Evolutionary conservation across 1,284 basidiomycete genomes (phyloP).

Genomic region (Ceratobasidium sp.): DNA sequence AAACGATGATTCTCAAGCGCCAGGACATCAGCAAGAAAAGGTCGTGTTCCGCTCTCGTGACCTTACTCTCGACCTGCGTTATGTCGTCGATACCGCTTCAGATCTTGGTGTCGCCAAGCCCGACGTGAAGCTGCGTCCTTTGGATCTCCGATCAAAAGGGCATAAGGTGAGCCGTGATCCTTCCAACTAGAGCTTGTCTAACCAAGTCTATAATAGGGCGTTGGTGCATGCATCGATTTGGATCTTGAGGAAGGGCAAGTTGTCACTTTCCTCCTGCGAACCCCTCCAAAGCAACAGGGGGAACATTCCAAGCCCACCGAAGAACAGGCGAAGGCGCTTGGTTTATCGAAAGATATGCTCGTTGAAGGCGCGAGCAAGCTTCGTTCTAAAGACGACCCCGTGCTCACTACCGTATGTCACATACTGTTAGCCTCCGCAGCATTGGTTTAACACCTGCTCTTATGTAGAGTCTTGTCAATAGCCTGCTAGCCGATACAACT

Average conservation of each 20-base stretch:
- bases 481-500: conserved; percentile 62
- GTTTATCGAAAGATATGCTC: conserved; percentile 60
- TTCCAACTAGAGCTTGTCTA: neutral
- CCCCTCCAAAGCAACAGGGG: conserved; percentile 53
- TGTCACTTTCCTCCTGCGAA: conserved; percentile 83
- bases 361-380: conserved; percentile 59
- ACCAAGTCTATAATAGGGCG: conserved; percentile 52
- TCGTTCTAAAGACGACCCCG: conserved; percentile 62
- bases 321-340: conserved; percentile 53
- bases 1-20: conserved; percentile 55
- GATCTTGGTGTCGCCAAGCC: conserved; percentile 58
- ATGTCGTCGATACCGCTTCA: conserved; percentile 62
- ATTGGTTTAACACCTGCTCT: neutral
- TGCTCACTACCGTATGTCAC: conserved; percentile 65
- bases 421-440: conserved; percentile 48
- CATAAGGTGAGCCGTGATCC: conserved; percentile 47
- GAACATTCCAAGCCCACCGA: conserved; percentile 46
- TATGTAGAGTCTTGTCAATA: conserved; percentile 15
- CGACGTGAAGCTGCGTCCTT: conserved; percentile 59
- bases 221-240: conserved; percentile 60
- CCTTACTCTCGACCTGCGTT: conserved; percentile 77
- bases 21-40: conserved; percentile 57
- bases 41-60: conserved; percentile 69
- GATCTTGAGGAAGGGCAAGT: conserved; percentile 79
- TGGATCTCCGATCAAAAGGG: conserved; percentile 69